Percentiles rank a stretch among this genome's conserved stretches.
Conservation (phyloP, 306 rosid species). For the Quillaja saponaria region DNA sequence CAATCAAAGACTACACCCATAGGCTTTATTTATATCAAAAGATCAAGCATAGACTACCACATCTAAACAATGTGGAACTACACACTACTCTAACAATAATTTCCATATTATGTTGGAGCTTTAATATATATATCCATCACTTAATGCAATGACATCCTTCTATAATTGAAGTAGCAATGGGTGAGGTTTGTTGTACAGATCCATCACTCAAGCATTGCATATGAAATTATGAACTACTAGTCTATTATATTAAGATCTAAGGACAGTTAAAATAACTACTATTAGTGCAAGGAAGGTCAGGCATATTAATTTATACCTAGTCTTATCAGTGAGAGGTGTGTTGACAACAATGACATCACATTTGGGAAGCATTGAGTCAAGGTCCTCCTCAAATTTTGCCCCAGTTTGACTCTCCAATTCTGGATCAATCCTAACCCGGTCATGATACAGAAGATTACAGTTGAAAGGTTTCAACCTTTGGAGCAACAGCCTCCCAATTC, state of each 20-base stretch:
- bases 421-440: constrained; percentile 62
- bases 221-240: background rate
- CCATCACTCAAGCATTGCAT: background rate
- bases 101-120: background rate
- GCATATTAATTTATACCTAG: constrained; percentile 50
- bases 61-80: no score
- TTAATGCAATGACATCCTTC: background rate
- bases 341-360: constrained; percentile 88
- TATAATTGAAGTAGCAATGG: background rate
- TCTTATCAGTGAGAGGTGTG: constrained; percentile 87
- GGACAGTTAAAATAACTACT: background rate
- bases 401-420: constrained; percentile 80
- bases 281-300: background rate
- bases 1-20: no score
- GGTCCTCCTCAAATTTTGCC: constrained; percentile 85
- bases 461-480: constrained; percentile 92
- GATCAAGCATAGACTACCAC: no score
- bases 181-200: background rate
- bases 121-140: constrained; percentile 6
- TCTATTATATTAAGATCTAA: background rate
- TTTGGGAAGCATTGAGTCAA: constrained; percentile 94
- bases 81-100: no score
- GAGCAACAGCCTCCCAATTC: constrained; percentile 82
- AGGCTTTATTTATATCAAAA: no score
- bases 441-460: constrained; percentile 88